Evolutionary conservation across 164 flowering plant species (phyloP), one percentile per base, ranked within the genome.

Genomic region (Taxillus chinensis): DNA sequence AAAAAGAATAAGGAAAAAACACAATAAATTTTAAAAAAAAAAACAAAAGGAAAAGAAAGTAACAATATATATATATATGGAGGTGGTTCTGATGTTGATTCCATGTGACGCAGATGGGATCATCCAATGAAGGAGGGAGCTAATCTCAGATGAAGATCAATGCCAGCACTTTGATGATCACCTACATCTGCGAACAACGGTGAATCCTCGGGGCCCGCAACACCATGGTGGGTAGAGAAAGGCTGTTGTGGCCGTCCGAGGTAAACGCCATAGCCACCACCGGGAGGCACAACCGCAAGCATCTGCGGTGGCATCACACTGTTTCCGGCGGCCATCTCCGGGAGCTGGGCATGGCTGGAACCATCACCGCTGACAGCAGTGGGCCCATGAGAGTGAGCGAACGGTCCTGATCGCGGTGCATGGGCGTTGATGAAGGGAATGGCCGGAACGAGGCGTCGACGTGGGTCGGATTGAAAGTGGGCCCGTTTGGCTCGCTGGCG

Each of bases 401-500:
- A 67, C 37, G 72, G 72, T 11, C 68, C 78, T 16, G 74, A 61
- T 54, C 72, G 60, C 52, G 60, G 65, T 2, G 68, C 64, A 49
- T 71, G 79, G 5, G 69, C 65, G 8, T 51, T 64, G 27, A 74
- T 50, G 12, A 74, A 45, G 13, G 76, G 73, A 3, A 60, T 50
- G 51, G 65, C 48, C 3, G 65, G 5, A 39, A 59, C 46, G 8
- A 73, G 62, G 64, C 77, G 63, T 58, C 68, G 71, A 46, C 45
- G 57, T 2, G 6, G 57, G 10, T 41, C 50, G 39, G 45, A 62
- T 5, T 64, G 69, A 51, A 76, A 79, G 52, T 74, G 80, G 48
- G 82, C 75, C 40, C 75, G 63, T 59, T 70, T 79, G 1, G 73
- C 71, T 45, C 71, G 54, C 56, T 67, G 79, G 39, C 87, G 39